Evolutionary conservation across 192 early-diverging fungal genomes (phyloP).

Genomic region (Dispira simplex): DNA sequence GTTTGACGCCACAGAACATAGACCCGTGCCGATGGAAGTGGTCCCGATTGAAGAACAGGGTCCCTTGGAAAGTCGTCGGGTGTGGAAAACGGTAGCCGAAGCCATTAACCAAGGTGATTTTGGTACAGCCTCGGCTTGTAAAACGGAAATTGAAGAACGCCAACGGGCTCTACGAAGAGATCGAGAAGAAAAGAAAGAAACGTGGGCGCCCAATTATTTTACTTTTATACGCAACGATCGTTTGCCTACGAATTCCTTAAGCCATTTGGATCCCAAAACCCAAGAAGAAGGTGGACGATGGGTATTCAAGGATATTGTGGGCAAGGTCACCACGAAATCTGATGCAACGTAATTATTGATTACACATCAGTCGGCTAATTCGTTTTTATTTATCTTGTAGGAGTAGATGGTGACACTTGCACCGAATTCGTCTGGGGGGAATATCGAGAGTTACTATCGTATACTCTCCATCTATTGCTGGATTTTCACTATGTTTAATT

Average conservation of each 20-base stretch:
- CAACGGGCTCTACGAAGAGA: conserved; percentile 45
- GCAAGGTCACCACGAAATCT: not conserved
- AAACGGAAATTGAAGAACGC: conserved; percentile 49
- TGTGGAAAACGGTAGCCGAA: conserved; percentile 53
- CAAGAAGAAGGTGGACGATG: not conserved
- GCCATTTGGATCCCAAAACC: not conserved
- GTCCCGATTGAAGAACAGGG: conserved; percentile 39
- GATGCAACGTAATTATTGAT: no score
- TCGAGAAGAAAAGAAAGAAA: conserved; percentile 33
- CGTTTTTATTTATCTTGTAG: no score
- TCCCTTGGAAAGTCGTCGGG: conserved; percentile 43
- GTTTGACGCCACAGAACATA: conserved; percentile 39
- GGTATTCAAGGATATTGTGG: not conserved
- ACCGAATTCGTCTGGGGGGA: no score
- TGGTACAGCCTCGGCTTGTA: conserved; percentile 45
- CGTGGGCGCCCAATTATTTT: conserved; percentile 36
- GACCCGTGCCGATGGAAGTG: conserved; percentile 34
- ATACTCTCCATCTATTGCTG: no score
- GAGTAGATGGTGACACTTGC: no score
- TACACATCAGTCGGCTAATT: no score
- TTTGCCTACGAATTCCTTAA: not conserved
- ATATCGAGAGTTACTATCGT: no score
- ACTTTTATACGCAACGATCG: conserved; percentile 23
- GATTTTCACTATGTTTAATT: no score
- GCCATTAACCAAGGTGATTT: conserved; percentile 52